Evolutionary conservation across 768 basidiomycete genomes (phyloP).

Genomic region (Sistotremastrum niveocremeum): DNA sequence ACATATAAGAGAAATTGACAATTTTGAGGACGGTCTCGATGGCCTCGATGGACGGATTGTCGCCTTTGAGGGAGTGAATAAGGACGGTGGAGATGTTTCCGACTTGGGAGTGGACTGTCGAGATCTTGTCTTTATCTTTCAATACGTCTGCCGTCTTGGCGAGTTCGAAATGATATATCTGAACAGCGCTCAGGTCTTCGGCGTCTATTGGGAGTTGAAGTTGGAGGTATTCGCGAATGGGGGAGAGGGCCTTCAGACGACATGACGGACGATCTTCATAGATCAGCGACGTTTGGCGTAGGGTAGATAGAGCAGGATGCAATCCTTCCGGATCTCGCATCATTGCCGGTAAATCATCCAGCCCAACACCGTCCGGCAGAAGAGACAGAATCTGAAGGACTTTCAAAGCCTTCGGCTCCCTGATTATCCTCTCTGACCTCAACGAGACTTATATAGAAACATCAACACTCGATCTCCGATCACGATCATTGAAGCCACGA

Average conservation of each 20-base stretch:
- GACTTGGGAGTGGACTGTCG: no score
- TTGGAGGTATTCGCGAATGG: constrained; percentile 11
- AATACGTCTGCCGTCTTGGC: background rate
- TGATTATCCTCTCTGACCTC: constrained; percentile 11
- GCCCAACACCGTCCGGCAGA: constrained; percentile 16
- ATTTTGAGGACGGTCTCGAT: no score
- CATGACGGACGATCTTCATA: constrained; percentile 6
- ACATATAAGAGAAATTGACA: no score
- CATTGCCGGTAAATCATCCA: constrained; percentile 5
- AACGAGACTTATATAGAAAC: constrained; percentile 20
- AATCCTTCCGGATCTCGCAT: constrained; percentile 2
- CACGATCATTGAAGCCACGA: constrained; percentile 1
- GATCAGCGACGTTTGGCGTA: constrained; percentile 10
- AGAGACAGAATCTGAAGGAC: constrained; percentile 17
- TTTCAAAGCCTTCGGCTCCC: constrained; percentile 15
- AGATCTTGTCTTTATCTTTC: no score
- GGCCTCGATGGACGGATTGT: no score
- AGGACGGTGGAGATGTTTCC: no score
- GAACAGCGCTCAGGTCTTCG: constrained; percentile 5
- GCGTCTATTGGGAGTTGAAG: constrained; percentile 7
- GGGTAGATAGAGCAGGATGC: constrained; percentile 6
- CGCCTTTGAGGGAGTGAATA: no score
- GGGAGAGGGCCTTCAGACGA: constrained; percentile 11
- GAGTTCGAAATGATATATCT: constrained; percentile 10
- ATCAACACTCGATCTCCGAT: constrained; percentile 18